Percentiles rank a stretch among this genome's conserved stretches.
These are phyloP conservation scores for Vigna reflexopilosa DNA, from an alignment of 306 rosid genomes.

Conservation along the genomic window DNA sequence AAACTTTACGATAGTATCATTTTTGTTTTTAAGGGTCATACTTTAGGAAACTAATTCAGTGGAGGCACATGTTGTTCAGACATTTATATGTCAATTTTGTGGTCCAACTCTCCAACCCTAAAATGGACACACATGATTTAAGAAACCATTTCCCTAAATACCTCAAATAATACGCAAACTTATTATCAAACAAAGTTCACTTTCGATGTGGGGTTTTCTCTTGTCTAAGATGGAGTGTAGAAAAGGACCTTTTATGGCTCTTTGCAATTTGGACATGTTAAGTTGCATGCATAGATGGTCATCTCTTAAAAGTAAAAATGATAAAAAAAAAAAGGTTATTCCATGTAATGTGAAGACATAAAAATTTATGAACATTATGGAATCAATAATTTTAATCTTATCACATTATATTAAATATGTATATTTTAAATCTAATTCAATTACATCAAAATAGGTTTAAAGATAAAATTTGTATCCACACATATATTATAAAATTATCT, in stretches of 20 bases:
- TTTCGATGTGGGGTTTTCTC: neutral
- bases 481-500: too few relatives aligned
- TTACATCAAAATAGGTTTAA: too few relatives aligned
- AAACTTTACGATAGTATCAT: neutral
- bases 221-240: neutral
- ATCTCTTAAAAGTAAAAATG: neutral
- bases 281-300: neutral
- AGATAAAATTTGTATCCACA: too few relatives aligned
- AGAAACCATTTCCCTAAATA: neutral
- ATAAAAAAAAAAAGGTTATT: neutral
- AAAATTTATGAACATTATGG: neutral
- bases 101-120: neutral
- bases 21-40: neutral
- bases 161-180: neutral
- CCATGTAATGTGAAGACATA: neutral
- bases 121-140: neutral
- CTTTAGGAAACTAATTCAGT: neutral
- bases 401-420: too few relatives aligned
- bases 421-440: too few relatives aligned
- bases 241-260: neutral
- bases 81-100: neutral
- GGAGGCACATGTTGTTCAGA: neutral
- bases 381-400: neutral
- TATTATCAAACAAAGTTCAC: neutral
- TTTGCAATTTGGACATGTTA: neutral